Percentiles rank a stretch among this genome's conserved stretches.
These are phyloP conservation scores for Tylopilus orsonianus DNA, from an alignment of 1,284 basidiomycete genomes.

Conservation along the genomic window DNA sequence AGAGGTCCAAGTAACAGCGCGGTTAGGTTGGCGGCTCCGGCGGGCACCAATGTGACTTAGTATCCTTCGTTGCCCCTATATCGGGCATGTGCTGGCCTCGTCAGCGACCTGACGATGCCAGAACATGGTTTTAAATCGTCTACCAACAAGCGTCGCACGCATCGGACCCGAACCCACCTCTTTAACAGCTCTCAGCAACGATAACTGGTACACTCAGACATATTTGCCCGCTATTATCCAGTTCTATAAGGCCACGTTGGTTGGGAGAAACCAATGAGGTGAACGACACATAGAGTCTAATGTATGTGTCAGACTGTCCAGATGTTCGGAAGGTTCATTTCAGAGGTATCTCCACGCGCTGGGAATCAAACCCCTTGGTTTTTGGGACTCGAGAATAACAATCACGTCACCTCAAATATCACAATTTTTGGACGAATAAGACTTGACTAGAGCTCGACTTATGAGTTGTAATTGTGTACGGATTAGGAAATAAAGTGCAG, in stretches of 20 bases:
- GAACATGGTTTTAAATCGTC: slow-evolving; percentile 68
- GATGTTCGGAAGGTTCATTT: no score
- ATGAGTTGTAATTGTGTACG: no score
- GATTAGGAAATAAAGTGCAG: slow-evolving; percentile 19
- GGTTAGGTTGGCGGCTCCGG: slow-evolving; percentile 72
- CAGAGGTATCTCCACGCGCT: no score
- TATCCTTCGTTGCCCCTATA: slow-evolving; percentile 87
- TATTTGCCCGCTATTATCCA: slow-evolving; percentile 77
- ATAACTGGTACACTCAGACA: slow-evolving; percentile 76
- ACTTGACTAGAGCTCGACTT: no score
- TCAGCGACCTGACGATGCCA: slow-evolving; percentile 56
- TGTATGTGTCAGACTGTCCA: no score
- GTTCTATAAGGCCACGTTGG: slow-evolving; percentile 83
- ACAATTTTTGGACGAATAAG: no score
- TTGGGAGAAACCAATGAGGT: slow-evolving; percentile 62
- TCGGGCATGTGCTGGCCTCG: slow-evolving; percentile 79
- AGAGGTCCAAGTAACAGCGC: slow-evolving; percentile 63
- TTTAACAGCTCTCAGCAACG: slow-evolving; percentile 50
- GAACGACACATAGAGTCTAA: slow-evolving; percentile 38
- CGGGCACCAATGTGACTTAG: slow-evolving; percentile 84
- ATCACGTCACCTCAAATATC: no score
- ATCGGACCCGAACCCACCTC: slow-evolving; percentile 56
- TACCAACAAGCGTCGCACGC: slow-evolving; percentile 71
- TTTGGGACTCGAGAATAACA: no score
- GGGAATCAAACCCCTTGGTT: no score